phyloP scores from a whole-genome alignment of 2,329 filamentous ascomycete genomes.

The Drechslera avenae region DNA sequence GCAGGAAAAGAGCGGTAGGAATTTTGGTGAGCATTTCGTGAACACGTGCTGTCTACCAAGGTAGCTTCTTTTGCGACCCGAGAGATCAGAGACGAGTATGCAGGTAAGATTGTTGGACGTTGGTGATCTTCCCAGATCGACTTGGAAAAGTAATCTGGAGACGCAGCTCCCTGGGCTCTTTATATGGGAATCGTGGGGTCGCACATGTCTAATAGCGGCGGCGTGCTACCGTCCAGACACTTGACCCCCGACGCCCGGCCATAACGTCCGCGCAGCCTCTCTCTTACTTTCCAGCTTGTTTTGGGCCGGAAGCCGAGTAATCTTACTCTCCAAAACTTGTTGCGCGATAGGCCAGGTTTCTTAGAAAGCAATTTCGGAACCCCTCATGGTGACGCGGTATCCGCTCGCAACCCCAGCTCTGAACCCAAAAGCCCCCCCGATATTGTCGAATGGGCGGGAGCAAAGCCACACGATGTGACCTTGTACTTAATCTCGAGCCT shows the following conservation, averaged over 20 bases:
- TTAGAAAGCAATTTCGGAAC: conserved; percentile 9
- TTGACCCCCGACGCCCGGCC: too few species aligned
- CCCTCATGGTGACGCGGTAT: conserved; percentile 6
- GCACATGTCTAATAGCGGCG: background rate
- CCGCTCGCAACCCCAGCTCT: background rate
- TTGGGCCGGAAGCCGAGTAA: too few species aligned
- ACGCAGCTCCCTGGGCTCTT: background rate
- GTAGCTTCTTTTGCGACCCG: background rate
- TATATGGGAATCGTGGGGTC: background rate
- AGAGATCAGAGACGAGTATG: conserved; percentile 1
- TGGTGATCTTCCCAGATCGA: background rate
- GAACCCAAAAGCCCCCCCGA: background rate
- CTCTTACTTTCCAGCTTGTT: too few species aligned
- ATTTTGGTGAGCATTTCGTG: conserved; percentile 15
- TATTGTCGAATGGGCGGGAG: background rate
- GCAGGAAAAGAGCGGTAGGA: conserved; percentile 11
- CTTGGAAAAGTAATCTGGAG: background rate
- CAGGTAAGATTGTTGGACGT: background rate
- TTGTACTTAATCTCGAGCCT: conserved; percentile 4
- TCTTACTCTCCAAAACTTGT: too few species aligned
- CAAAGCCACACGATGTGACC: conserved; percentile 1
- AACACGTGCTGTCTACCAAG: background rate
- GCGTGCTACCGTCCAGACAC: too few species aligned
- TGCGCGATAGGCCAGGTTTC: conserved; percentile 6
- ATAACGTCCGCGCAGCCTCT: too few species aligned